phyloP scores from a whole-genome alignment of 768 basidiomycete genomes.

The Boletus sensibilis region DNA sequence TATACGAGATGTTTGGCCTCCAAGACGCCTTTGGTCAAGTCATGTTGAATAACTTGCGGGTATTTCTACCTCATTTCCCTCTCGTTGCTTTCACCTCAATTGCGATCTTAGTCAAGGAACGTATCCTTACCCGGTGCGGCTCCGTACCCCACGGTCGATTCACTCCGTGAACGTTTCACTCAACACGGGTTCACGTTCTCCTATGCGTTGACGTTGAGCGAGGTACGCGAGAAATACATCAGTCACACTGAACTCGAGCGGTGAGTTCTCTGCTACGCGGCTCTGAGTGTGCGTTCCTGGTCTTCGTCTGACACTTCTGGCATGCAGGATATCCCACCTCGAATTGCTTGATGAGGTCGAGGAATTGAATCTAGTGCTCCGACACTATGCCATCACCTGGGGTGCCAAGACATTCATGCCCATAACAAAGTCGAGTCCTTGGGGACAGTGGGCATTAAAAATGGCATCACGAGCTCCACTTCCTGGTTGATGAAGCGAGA shows the following conservation, averaged over 20 bases:
- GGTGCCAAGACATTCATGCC: constrained; percentile 9
- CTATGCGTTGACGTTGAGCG: not conserved
- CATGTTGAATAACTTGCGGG: constrained; percentile 88
- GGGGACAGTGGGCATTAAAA: constrained; percentile 16
- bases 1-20: constrained; percentile 91
- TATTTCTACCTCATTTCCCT: constrained; percentile 28
- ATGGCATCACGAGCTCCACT: no score
- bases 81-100: not conserved
- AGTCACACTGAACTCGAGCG: constrained; percentile 47
- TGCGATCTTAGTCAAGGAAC: constrained; percentile 53
- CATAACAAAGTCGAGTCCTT: not conserved
- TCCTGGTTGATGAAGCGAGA: not conserved
- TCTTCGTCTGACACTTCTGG: not conserved
- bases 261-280: constrained; percentile 33
- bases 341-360: constrained; percentile 94
- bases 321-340: constrained; percentile 64
- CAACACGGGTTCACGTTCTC: constrained; percentile 47
- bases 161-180: constrained; percentile 58
- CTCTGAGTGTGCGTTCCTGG: not conserved
- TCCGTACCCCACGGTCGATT: constrained; percentile 56
- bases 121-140: constrained; percentile 72
- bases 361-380: constrained; percentile 76
- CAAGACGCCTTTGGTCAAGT: constrained; percentile 85
- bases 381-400: constrained; percentile 68
- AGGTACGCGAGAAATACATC: constrained; percentile 43